Percentiles rank a stretch among this genome's conserved stretches.
Conservation (phyloP, 331 rosid genomes). For the Quercus phellos region DNA sequence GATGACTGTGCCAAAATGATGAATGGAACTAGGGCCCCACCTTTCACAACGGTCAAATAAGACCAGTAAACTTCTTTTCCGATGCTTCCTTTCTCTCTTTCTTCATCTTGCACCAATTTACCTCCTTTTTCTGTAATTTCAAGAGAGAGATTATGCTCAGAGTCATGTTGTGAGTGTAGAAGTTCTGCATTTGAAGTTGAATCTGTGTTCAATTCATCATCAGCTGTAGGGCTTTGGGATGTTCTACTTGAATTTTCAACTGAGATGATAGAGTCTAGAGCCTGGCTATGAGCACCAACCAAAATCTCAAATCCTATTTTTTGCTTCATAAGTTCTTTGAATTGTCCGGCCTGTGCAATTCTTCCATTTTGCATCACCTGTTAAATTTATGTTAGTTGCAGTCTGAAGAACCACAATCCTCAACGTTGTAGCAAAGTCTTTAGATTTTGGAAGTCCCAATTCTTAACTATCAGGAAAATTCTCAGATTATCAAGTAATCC, state of each 20-base stretch:
- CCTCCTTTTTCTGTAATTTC: slow-evolving; percentile 61
- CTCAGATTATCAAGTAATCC: not conserved
- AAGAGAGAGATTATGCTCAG: slow-evolving; percentile 44
- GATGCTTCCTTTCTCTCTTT: slow-evolving; percentile 89
- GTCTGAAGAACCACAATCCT: not conserved
- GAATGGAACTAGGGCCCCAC: slow-evolving; percentile 69
- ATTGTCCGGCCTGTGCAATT: slow-evolving; percentile 77
- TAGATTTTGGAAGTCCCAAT: not conserved
- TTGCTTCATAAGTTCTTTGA: slow-evolving; percentile 72
- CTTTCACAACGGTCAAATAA: slow-evolving; percentile 64
- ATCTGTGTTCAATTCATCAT: slow-evolving; percentile 36
- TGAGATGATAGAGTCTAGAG: slow-evolving; percentile 63
- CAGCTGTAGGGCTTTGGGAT: slow-evolving; percentile 31
- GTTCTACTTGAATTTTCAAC: slow-evolving; percentile 58
- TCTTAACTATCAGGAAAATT: not conserved
- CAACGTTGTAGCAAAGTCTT: not conserved
- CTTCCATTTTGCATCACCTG: slow-evolving; percentile 95
- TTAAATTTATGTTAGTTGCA: slow-evolving; percentile 16
- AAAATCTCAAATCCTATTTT: slow-evolving; percentile 78
- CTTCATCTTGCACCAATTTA: slow-evolving; percentile 85
- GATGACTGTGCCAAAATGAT: slow-evolving; percentile 77
- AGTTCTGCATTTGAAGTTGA: slow-evolving; percentile 36
- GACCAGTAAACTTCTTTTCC: slow-evolving; percentile 70
- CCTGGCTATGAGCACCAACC: slow-evolving; percentile 94
- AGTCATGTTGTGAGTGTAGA: slow-evolving; percentile 28